Conservation (phyloP, 768 basidiomycete species). For the Fomitopsis pulvina region DNA sequence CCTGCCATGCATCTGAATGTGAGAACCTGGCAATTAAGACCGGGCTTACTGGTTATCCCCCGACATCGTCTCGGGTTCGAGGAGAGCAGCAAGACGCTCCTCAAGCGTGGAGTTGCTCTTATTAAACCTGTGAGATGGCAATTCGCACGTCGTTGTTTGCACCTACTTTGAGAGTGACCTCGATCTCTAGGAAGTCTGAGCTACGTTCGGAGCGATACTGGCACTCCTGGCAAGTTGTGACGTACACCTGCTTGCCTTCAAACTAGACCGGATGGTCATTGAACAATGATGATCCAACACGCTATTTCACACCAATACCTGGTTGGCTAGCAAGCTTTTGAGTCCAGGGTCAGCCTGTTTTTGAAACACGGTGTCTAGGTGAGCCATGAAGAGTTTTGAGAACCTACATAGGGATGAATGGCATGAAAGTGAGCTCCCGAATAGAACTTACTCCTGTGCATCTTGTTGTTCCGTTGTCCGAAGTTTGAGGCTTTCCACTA, state of each 20-base stretch:
- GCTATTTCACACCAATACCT: conserved; percentile 35
- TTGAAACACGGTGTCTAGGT: conserved; percentile 81
- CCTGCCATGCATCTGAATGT: conserved; percentile 28
- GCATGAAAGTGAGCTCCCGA: no score
- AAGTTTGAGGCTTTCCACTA: conserved; percentile 81
- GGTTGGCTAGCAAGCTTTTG: conserved; percentile 63
- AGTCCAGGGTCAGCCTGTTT: conserved; percentile 64
- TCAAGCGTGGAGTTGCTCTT: conserved; percentile 74
- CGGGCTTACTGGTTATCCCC: conserved; percentile 76
- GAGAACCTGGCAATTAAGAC: neutral
- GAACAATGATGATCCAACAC: neutral
- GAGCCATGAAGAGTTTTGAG: conserved; percentile 90
- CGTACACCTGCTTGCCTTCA: conserved; percentile 79
- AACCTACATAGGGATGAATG: conserved; percentile 45
- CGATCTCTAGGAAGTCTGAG: conserved; percentile 81
- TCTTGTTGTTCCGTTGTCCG: conserved; percentile 89
- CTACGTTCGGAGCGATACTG: conserved; percentile 57
- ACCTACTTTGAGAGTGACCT: conserved; percentile 72
- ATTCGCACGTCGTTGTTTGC: no score
- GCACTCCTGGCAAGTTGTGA: conserved; percentile 73
- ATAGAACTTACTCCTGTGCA: conserved; percentile 81
- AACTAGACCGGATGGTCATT: conserved; percentile 44
- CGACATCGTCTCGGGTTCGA: conserved; percentile 65
- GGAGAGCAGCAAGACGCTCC: conserved; percentile 57
- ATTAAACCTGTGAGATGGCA: neutral